Conservation (phyloP, 2,329 filamentous ascomycete genomes). For the Lasiodiplodia citricola region DNA sequence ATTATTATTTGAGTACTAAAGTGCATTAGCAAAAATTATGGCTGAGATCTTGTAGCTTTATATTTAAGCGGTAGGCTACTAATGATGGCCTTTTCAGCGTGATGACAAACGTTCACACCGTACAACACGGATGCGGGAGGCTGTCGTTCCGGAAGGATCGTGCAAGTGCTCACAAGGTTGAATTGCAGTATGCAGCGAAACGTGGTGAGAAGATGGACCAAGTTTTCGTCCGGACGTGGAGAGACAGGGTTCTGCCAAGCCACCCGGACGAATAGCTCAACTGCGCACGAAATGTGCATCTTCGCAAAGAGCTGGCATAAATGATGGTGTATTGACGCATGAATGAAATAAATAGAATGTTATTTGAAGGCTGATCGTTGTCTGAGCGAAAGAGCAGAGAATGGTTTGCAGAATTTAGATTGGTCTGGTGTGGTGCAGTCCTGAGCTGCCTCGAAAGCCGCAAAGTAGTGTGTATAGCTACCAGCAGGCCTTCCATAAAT, state of each 20-base stretch:
- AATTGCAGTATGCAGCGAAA: background rate
- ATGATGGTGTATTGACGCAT: background rate
- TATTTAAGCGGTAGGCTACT: background rate
- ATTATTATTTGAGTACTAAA: background rate
- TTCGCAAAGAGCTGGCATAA: background rate
- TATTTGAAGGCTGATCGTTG: background rate
- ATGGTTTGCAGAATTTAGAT: background rate
- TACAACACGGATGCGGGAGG: background rate
- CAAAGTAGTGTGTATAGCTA: background rate
- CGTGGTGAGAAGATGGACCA: background rate
- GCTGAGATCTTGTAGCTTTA: background rate
- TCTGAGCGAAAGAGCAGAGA: background rate
- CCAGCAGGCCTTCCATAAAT: background rate
- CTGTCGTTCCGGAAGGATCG: background rate
- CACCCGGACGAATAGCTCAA: background rate
- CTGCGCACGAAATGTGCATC: background rate
- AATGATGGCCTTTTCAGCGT: background rate
- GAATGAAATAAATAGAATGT: background rate
- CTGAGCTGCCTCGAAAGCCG: background rate
- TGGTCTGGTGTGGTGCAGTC: background rate
- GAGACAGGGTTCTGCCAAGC: background rate
- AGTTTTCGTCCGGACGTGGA: conserved; percentile 5
- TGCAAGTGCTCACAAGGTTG: background rate
- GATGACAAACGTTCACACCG: background rate
- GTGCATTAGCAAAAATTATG: background rate